Evolutionary conservation across 208 protist species (phyloP), one percentile per base, ranked within the genome.

Genomic region (Phytomonas serpens): DNA sequence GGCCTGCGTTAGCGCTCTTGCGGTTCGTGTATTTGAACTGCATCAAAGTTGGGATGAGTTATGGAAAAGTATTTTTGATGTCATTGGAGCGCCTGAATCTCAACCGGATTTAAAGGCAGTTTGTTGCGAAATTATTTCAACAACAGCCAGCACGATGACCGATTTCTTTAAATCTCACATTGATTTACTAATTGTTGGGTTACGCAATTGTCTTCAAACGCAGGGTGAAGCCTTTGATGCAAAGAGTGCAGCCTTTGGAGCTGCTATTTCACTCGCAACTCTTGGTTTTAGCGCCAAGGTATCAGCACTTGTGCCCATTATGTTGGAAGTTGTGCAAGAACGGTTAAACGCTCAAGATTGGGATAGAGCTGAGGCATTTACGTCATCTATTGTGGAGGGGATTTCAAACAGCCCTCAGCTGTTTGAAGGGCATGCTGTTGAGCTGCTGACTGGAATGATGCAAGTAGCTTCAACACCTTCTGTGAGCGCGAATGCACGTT

Each of bases 81-180:
- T 88, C 65, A 74, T 95, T 63, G 68, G 78, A 37, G 78, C 83
- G 6, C 51, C 64, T 16, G 81, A 82, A 27, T 84, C 88, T 30
- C 66, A 69, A 10, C 62, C 40, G 10, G 77, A 80, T 70, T 72
- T 93, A 4, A 89, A 90, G 71, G 84, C 81, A 23, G 83, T 90
- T 42, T 93, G 88, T 72, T 95, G 86, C 73, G 83, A 92, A 65
- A 90, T 95, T 27, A 79, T 95, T 31, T 73, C 84, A 19, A 74
- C 77, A n/a, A 87, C 81, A 6, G 77, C 73, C 64, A 72, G 78
- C 14, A 71, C 79, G 11, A 82, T 95, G 77, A 62, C 83, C 0
- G 30, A 47, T 29, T 93, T 85, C 75, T 91, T 93, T 67, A 42
- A 70, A 38, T 42, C 78, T 11, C 79, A 93, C 64, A 73, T 71